A percentile compares a stretch with the other conserved stretches of the same genome.
Evolutionary conservation across 2,329 filamentous ascomycete genomes (phyloP).

Genomic region (Fusarium metavorans): DNA sequence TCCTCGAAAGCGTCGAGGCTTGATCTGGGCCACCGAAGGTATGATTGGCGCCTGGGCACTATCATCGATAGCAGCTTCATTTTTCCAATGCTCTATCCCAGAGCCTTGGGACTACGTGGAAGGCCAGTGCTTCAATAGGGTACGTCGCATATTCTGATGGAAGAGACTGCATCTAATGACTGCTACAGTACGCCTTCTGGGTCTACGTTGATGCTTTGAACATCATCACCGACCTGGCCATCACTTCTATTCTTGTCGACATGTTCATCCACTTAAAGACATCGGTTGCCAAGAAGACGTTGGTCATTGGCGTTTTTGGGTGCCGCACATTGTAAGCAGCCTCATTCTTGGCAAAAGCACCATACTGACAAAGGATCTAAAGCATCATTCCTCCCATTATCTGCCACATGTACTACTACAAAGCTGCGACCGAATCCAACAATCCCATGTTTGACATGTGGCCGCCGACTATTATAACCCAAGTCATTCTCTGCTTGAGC

Average conservation of each 20-base stretch:
- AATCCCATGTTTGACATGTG: conserved; percentile 38
- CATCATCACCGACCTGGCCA: conserved; percentile 19
- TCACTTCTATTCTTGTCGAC: conserved; percentile 16
- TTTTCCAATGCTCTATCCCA: conserved; percentile 33
- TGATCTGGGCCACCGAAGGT: conserved; percentile 20
- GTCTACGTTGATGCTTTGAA: conserved; percentile 24
- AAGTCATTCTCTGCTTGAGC: conserved; percentile 38
- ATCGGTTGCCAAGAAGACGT: conserved; percentile 13
- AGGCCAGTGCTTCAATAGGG: conserved; percentile 30
- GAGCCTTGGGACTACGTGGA: conserved; percentile 33
- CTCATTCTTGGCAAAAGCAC: not conserved
- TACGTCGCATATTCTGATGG: not conserved
- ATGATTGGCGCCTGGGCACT: conserved; percentile 24
- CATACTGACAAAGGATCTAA: not conserved
- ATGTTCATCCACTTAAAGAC: conserved; percentile 17
- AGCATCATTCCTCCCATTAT: conserved; percentile 36
- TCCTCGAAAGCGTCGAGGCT: conserved; percentile 16
- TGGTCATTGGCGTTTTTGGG: conserved; percentile 28
- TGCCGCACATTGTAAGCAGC: conserved; percentile 19
- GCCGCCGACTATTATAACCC: conserved; percentile 25
- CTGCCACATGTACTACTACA: conserved; percentile 34
- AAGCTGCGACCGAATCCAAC: conserved; percentile 8
- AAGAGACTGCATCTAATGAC: not conserved
- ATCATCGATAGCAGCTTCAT: conserved; percentile 16
- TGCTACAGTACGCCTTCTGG: conserved; percentile 20